Percentiles rank a stretch among this genome's conserved stretches.
Evolutionary conservation across 371 early-diverging fungal genomes (phyloP).

Genomic region (Massospora cicadina): DNA sequence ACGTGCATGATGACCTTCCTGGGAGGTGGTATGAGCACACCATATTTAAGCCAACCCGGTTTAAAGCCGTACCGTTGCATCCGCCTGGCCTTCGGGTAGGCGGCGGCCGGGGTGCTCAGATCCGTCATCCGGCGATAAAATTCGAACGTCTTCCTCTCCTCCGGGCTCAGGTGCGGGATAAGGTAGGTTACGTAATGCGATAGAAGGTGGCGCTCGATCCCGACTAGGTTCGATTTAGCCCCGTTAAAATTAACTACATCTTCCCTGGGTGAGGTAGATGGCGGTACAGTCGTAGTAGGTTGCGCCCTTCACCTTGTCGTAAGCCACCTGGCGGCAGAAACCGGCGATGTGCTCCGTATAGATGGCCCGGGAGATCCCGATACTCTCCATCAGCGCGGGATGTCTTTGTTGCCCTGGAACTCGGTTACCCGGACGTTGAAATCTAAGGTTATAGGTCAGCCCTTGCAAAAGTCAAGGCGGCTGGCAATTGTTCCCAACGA

Average conservation of each 20-base stretch:
- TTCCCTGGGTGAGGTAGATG: neutral
- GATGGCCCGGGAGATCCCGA: neutral
- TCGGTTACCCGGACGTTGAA: neutral
- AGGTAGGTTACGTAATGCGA: neutral
- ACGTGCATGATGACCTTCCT: conserved; percentile 79
- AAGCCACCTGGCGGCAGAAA: neutral
- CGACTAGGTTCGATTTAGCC: neutral
- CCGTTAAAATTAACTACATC: neutral
- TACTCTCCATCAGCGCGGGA: neutral
- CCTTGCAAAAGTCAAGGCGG: neutral
- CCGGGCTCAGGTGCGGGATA: neutral
- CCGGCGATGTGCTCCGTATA: neutral
- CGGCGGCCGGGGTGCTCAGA: neutral
- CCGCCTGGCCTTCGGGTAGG: neutral
- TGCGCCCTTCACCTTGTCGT: neutral
- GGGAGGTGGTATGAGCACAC: neutral
- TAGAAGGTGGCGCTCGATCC: neutral
- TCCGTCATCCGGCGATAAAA: neutral
- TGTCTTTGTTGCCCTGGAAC: neutral
- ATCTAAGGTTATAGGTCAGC: no score
- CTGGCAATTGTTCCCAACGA: neutral
- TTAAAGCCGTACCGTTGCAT: neutral
- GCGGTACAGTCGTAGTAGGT: neutral
- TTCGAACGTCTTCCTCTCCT: neutral
- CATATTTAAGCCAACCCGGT: neutral